A percentile compares a stretch with the other conserved stretches of the same genome.
Conservation (phyloP, 345 rosid genomes). For the Aquilaria malaccensis region DNA sequence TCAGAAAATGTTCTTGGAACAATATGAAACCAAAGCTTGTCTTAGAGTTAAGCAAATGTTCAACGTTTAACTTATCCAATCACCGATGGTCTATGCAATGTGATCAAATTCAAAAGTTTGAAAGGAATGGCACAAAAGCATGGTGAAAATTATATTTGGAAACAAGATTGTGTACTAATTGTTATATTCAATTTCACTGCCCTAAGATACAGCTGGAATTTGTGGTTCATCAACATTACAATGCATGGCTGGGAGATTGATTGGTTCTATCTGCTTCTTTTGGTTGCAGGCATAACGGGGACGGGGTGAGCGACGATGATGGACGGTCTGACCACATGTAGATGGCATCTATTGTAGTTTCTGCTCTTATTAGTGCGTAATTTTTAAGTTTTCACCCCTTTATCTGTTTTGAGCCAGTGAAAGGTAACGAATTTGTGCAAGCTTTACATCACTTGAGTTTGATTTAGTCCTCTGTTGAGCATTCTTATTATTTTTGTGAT, state of each 20-base stretch:
- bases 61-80: no score
- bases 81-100: no score
- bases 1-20: neutral
- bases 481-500: conserved; percentile 5
- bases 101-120: no score
- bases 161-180: no score
- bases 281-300: conserved; percentile 73
- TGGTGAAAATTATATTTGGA: no score
- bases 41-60: no score
- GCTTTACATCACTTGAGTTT: conserved; percentile 16
- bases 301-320: conserved; percentile 55
- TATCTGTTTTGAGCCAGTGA: conserved; percentile 13
- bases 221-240: no score
- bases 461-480: conserved; percentile 25
- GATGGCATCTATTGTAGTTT: conserved; percentile 10
- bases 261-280: conserved; percentile 2
- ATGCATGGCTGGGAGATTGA: no score
- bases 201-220: no score
- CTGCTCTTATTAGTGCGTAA: conserved; percentile 24
- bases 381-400: conserved; percentile 8
- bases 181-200: no score
- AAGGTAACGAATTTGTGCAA: conserved; percentile 21
- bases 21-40: no score
- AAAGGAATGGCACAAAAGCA: no score
- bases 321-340: conserved; percentile 44